Percentiles rank a stretch among this genome's conserved stretches.
These are phyloP conservation scores for Trichoderma simmonsii DNA, from an alignment of 2,329 filamentous ascomycete genomes.

Conservation along the genomic window DNA sequence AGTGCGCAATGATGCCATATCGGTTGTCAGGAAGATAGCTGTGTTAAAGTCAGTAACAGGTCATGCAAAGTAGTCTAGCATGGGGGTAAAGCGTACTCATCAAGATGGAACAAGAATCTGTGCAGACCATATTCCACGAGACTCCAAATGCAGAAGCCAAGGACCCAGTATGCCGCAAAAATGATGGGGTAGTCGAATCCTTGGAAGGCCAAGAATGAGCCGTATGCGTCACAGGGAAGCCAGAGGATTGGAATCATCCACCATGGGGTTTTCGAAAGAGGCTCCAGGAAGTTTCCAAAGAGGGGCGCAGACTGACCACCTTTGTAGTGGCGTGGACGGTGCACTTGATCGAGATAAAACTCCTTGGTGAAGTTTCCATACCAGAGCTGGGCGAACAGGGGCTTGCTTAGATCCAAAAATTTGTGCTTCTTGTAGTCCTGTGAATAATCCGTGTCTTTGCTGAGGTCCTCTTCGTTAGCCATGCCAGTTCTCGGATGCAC, in stretches of 20 bases:
- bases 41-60: slow-evolving; percentile 29
- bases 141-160: slow-evolving; percentile 80
- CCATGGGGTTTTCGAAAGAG: slow-evolving; percentile 93
- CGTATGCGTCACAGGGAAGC: slow-evolving; percentile 77
- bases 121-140: slow-evolving; percentile 87
- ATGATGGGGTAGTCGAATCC: slow-evolving; percentile 52
- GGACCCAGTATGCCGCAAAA: slow-evolving; percentile 60
- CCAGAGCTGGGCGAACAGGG: slow-evolving; percentile 86
- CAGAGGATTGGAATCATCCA: slow-evolving; percentile 82
- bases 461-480: slow-evolving; percentile 83
- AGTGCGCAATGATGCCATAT: slow-evolving; percentile 81
- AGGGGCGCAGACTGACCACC: slow-evolving; percentile 88
- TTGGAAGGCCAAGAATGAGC: slow-evolving; percentile 60
- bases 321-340: slow-evolving; percentile 92
- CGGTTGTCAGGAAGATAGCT: slow-evolving; percentile 90
- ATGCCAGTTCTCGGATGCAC: slow-evolving; percentile 73
- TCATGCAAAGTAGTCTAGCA: not conserved
- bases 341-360: slow-evolving; percentile 97
- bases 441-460: slow-evolving; percentile 73
- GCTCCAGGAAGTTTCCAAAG: slow-evolving; percentile 98
- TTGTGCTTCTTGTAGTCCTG: slow-evolving; percentile 86
- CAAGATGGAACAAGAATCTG: slow-evolving; percentile 89
- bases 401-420: slow-evolving; percentile 84
- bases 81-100: slow-evolving; percentile 61
- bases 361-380: slow-evolving; percentile 82